A percentile compares a stretch with the other conserved stretches of the same genome.
Conservation (phyloP, 169 alveolate genomes). For the Plasmodium coatneyi region DNA sequence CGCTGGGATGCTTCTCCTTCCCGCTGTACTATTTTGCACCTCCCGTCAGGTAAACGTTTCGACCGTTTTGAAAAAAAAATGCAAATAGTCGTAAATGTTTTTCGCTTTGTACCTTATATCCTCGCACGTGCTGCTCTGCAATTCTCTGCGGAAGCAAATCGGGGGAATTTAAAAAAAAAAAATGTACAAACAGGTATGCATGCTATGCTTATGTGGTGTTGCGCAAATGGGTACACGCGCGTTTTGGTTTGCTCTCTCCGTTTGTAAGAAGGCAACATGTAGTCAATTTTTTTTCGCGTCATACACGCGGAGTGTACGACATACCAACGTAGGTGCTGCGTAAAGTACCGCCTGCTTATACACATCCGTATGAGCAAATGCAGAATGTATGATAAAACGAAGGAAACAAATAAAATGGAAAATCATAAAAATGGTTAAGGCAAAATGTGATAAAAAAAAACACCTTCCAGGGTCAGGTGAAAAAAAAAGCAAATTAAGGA, state of each 20-base stretch:
- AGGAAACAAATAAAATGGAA: not conserved
- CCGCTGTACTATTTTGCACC: not conserved
- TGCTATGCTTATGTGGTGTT: not conserved
- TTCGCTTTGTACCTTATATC: slow-evolving; percentile 70
- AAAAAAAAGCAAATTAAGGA: not conserved
- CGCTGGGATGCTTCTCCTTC: not conserved
- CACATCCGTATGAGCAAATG: not conserved
- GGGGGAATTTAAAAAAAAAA: not conserved
- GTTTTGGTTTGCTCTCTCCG: not conserved
- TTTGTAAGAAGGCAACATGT: not conserved
- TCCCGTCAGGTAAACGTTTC: slow-evolving; percentile 37
- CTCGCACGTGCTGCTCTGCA: slow-evolving; percentile 61
- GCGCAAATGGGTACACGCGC: not conserved
- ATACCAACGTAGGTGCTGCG: not conserved
- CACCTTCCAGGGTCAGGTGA: slow-evolving; percentile 4
- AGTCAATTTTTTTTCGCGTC: too few relatives aligned
- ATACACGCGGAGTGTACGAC: not conserved
- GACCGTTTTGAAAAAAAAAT: slow-evolving; percentile 68
- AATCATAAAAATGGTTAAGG: not conserved
- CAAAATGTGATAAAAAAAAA: not conserved
- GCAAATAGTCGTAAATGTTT: slow-evolving; percentile 72
- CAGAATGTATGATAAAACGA: not conserved
- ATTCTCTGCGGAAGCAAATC: slow-evolving; percentile 28
- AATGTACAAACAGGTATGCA: not conserved
- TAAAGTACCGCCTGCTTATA: not conserved